Conservation (phyloP, 1,139 yeast genomes). For the Suhomyces bokatorum region DNA sequence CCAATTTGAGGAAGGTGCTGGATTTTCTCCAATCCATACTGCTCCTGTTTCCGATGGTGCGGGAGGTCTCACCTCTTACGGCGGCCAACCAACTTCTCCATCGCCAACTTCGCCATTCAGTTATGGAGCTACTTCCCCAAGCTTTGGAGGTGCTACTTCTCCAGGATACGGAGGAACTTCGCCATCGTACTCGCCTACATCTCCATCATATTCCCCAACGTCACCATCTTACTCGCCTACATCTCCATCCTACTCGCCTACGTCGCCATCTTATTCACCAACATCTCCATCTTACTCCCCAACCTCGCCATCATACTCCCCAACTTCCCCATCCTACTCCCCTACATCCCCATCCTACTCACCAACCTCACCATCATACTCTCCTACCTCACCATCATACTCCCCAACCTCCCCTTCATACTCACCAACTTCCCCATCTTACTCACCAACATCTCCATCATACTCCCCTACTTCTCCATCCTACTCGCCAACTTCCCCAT, state of each 20-base stretch:
- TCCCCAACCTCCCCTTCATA: constrained; percentile 71
- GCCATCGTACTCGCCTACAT: constrained; percentile 48
- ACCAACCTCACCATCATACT: constrained; percentile 70
- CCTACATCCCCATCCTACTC: constrained; percentile 74
- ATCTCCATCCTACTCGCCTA: constrained; percentile 72
- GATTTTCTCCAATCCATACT: constrained; percentile 92
- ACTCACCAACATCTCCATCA: constrained; percentile 63
- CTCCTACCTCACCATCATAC: constrained; percentile 75
- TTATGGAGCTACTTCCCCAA: constrained; percentile 42
- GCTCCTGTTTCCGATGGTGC: constrained; percentile 78
- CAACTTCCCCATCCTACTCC: constrained; percentile 68
- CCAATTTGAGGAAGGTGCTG: constrained; percentile 79
- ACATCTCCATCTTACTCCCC: constrained; percentile 78
- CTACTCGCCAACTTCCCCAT: constrained; percentile 68
- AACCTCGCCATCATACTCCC: constrained; percentile 69
- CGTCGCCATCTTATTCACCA: constrained; percentile 71
- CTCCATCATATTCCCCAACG: constrained; percentile 54
- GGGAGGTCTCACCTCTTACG: constrained; percentile 92
- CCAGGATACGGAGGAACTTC: constrained; percentile 57
- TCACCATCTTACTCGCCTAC: constrained; percentile 64
- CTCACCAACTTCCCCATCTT: constrained; percentile 54
- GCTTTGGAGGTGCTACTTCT: constrained; percentile 67
- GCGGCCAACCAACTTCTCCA: constrained; percentile 62
- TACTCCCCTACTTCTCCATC: constrained; percentile 65
- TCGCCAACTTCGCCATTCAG: constrained; percentile 60